phyloP scores from a whole-genome alignment of 108 stramenopile species.

The Discostella pseudostelligera region DNA sequence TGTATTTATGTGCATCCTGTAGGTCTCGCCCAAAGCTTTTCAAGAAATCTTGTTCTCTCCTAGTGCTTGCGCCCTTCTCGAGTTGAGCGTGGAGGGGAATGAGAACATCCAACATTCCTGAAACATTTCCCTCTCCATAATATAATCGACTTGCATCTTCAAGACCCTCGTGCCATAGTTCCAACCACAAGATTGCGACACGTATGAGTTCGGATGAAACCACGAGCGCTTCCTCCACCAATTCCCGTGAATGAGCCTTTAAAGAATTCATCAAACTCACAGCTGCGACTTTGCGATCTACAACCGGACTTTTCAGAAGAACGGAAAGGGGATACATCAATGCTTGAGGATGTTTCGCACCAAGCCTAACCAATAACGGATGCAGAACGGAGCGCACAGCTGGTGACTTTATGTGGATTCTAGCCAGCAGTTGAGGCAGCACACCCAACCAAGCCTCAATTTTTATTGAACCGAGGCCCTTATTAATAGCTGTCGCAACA shows the following conservation, averaged over 20 bases:
- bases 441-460: slow-evolving; percentile 98
- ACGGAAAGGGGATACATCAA: slow-evolving; percentile 98
- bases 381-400: slow-evolving; percentile 82
- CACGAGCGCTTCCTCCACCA: slow-evolving; percentile 94
- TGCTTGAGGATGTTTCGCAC: slow-evolving; percentile 93
- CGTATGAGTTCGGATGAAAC: slow-evolving; percentile 96
- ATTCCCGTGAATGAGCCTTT: slow-evolving; percentile 71
- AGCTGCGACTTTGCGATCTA: slow-evolving; percentile 87
- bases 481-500: slow-evolving; percentile 69
- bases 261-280: slow-evolving; percentile 88
- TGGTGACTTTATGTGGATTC: slow-evolving; percentile 88
- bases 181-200: slow-evolving; percentile 99
- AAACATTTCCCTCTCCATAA: slow-evolving; percentile 91
- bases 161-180: slow-evolving; percentile 96
- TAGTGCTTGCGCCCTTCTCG: slow-evolving; percentile 77
- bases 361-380: slow-evolving; percentile 84
- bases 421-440: slow-evolving; percentile 97
- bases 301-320: slow-evolving; percentile 84
- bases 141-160: slow-evolving; percentile 93
- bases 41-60: slow-evolving; percentile 78
- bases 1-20: slow-evolving; percentile 67
- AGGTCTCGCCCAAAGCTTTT: slow-evolving; percentile 82
- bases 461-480: slow-evolving; percentile 70
- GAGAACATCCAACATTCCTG: slow-evolving; percentile 90
- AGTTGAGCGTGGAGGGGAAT: slow-evolving; percentile 81